These are phyloP conservation scores for Cladosporium sp. DNA, from an alignment of 2,329 filamentous ascomycete species.

Conservation along the genomic window DNA sequence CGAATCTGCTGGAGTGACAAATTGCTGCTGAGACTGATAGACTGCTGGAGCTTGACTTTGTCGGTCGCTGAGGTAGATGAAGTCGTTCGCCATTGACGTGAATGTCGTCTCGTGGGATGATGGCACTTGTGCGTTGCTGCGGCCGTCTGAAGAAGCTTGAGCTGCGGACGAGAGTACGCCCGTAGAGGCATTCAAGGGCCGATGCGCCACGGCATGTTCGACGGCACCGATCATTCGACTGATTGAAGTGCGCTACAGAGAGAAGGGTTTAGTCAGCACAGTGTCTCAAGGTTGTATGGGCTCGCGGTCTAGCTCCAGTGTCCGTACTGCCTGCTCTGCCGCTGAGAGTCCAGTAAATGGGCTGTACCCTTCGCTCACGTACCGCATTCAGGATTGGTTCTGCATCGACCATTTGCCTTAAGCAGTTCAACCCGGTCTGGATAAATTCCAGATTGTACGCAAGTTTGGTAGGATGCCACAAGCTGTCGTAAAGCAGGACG, in stretches of 20 bases:
- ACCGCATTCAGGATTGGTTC: constrained; percentile 19
- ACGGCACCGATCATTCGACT: constrained; percentile 22
- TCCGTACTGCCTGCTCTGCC: too few species aligned
- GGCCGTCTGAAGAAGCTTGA: background rate
- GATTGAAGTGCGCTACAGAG: constrained; percentile 21
- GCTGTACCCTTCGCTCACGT: too few species aligned
- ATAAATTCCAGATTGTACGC: constrained; percentile 35
- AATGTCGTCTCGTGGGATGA: background rate
- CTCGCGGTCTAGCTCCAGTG: too few species aligned
- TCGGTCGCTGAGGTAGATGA: constrained; percentile 15
- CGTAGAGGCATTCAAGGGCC: background rate
- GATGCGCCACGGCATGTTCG: background rate
- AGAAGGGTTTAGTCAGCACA: constrained; percentile 22
- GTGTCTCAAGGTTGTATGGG: background rate
- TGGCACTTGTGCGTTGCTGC: background rate
- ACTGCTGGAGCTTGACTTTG: background rate
- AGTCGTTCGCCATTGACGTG: constrained; percentile 13
- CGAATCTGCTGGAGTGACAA: background rate
- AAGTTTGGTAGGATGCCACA: constrained; percentile 31
- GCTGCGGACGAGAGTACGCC: background rate
- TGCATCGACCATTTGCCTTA: constrained; percentile 29
- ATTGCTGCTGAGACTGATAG: background rate
- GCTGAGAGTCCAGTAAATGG: too few species aligned
- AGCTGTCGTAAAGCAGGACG: constrained; percentile 34
- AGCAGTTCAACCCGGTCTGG: constrained; percentile 28